Evolutionary conservation across 1,139 yeast genomes (phyloP).

Genomic region (Sugiyamaella paludigena): DNA sequence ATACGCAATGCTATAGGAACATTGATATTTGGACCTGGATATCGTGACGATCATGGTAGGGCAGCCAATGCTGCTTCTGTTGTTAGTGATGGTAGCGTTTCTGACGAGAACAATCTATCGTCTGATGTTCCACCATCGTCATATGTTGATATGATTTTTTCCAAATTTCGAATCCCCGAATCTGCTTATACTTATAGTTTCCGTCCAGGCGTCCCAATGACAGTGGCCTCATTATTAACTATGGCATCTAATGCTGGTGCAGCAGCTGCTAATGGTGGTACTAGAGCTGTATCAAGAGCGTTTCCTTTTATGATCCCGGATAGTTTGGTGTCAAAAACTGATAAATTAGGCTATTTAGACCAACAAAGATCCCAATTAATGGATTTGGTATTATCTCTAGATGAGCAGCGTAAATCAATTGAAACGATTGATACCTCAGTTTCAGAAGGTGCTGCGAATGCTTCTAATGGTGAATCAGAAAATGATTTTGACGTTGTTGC

Average conservation of each 20-base stretch:
- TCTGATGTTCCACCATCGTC: slow-evolving; percentile 1
- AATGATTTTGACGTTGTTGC: slow-evolving; percentile 30
- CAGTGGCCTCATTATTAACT: neutral
- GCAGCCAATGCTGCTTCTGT: slow-evolving; percentile 1
- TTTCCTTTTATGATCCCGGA: slow-evolving; percentile 13
- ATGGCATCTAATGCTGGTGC: slow-evolving; percentile 5
- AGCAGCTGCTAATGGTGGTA: slow-evolving; percentile 2
- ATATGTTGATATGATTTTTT: slow-evolving; percentile 28
- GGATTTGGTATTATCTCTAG: slow-evolving; percentile 22
- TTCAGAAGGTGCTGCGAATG: neutral
- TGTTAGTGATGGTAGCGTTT: neutral
- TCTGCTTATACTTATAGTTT: slow-evolving; percentile 9
- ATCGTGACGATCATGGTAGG: neutral
- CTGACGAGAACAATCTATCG: neutral
- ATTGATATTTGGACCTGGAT: slow-evolving; percentile 21
- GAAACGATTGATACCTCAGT: slow-evolving; percentile 7
- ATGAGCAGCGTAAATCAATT: slow-evolving; percentile 24
- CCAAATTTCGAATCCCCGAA: slow-evolving; percentile 31
- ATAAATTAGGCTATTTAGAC: slow-evolving; percentile 21
- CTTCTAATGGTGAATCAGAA: slow-evolving; percentile 8
- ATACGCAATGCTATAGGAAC: slow-evolving; percentile 12
- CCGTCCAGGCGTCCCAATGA: neutral
- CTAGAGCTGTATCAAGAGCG: neutral
- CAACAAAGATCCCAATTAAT: slow-evolving; percentile 23
- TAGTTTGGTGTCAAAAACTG: slow-evolving; percentile 19